Evolutionary conservation across 495 filamentous ascomycete species (phyloP).

Genomic region (Penicillium tannophilum): DNA sequence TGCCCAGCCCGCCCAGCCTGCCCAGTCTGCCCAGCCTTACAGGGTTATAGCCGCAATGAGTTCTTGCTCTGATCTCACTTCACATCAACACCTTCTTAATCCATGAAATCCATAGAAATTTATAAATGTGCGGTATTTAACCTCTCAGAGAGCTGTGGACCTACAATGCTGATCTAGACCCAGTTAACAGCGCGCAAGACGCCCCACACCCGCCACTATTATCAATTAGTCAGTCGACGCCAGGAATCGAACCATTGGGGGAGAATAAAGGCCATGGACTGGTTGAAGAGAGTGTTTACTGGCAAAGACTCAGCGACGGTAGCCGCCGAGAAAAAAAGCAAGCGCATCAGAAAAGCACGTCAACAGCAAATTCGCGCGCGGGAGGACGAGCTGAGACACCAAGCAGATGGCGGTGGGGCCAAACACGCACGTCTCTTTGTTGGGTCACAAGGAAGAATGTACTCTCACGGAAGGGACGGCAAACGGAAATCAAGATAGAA

Average conservation of each 20-base stretch:
- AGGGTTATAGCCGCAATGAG: neutral
- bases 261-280: neutral
- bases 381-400: conserved; percentile 3
- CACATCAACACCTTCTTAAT: neutral
- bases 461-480: conserved; percentile 1
- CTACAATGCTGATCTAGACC: neutral
- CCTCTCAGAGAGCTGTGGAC: neutral
- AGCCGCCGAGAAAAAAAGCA: conserved; percentile 6
- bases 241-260: neutral
- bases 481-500: neutral
- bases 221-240: neutral
- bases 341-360: conserved; percentile 3
- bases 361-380: conserved; percentile 5
- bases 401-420: conserved; percentile 2
- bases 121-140: neutral
- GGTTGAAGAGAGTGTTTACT: conserved; percentile 6
- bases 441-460: neutral
- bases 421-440: conserved; percentile 5
- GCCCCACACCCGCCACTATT: neutral
- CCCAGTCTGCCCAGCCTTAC: neutral
- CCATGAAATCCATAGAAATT: neutral
- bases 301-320: conserved; percentile 3
- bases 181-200: neutral
- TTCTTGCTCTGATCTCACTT: neutral
- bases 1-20: neutral